Evolutionary conservation across 768 basidiomycete genomes (phyloP).

Genomic region (Podaxis pistillaris): DNA sequence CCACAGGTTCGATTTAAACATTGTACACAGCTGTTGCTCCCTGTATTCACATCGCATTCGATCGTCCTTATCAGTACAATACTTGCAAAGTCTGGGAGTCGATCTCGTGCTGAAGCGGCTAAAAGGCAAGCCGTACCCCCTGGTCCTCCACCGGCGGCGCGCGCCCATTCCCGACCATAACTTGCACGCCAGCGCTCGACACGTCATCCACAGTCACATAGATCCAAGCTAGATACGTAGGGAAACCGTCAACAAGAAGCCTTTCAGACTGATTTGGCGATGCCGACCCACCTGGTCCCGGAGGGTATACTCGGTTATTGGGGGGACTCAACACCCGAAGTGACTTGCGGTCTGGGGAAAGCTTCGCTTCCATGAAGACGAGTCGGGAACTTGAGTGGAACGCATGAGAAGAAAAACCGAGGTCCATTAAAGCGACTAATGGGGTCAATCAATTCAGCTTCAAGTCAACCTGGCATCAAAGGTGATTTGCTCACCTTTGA

Average conservation of each 20-base stretch:
- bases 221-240: conserved; percentile 21
- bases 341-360: conserved; percentile 30
- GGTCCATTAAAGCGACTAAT: conserved; percentile 37
- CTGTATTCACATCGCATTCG: too few relatives aligned
- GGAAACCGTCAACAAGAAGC: neutral
- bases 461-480: neutral
- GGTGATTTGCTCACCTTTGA: conserved; percentile 27
- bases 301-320: conserved; percentile 35
- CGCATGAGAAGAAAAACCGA: conserved; percentile 41
- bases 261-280: neutral
- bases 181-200: conserved; percentile 35
- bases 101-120: neutral
- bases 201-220: conserved; percentile 33
- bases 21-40: too few relatives aligned
- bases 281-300: conserved; percentile 31
- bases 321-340: conserved; percentile 33
- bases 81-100: neutral
- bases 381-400: conserved; percentile 38
- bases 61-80: too few relatives aligned
- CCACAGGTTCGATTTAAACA: too few relatives aligned
- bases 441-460: neutral
- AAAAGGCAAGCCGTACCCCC: conserved; percentile 17
- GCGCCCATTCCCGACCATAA: conserved; percentile 38
- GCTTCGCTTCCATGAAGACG: conserved; percentile 32
- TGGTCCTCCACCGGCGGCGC: conserved; percentile 36